phyloP scores from a whole-genome alignment of 441 rosid species.

The Populus hybrid region DNA sequence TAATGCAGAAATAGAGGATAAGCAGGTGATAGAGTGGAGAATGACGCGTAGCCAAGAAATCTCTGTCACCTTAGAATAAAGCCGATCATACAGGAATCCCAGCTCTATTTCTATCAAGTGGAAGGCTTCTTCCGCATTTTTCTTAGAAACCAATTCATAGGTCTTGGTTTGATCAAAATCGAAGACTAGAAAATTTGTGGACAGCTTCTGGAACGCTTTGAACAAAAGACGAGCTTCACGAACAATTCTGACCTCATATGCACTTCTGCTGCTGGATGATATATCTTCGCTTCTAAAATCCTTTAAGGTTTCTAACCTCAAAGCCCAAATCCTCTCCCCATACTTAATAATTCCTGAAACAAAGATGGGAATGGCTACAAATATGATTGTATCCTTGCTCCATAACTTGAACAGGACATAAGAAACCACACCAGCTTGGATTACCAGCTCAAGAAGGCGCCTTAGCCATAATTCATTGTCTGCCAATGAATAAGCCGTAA shows the following conservation, averaged over 20 bases:
- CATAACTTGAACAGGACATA: background rate
- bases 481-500: background rate
- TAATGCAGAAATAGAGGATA: background rate
- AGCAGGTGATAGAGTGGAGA: too few species aligned
- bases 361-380: slow-evolving; percentile 3
- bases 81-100: too few species aligned
- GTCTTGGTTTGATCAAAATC: background rate
- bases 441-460: slow-evolving; percentile 6
- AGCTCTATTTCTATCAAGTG: background rate
- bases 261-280: background rate
- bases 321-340: slow-evolving; percentile 17
- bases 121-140: background rate
- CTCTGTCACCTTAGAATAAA: too few species aligned
- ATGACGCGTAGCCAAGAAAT: too few species aligned
- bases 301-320: background rate
- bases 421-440: background rate
- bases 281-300: too few species aligned
- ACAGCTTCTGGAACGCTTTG: background rate
- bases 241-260: background rate
- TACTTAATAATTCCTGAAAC: slow-evolving; percentile 19
- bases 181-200: background rate
- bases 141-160: too few species aligned
- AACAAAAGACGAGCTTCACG: background rate
- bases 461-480: slow-evolving; percentile 14
- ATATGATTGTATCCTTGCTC: background rate